Percentiles rank a stretch among this genome's conserved stretches.
Evolutionary conservation across 352 stramenopile genomes (phyloP).

Genomic region (Globisporangium cystogenes): DNA sequence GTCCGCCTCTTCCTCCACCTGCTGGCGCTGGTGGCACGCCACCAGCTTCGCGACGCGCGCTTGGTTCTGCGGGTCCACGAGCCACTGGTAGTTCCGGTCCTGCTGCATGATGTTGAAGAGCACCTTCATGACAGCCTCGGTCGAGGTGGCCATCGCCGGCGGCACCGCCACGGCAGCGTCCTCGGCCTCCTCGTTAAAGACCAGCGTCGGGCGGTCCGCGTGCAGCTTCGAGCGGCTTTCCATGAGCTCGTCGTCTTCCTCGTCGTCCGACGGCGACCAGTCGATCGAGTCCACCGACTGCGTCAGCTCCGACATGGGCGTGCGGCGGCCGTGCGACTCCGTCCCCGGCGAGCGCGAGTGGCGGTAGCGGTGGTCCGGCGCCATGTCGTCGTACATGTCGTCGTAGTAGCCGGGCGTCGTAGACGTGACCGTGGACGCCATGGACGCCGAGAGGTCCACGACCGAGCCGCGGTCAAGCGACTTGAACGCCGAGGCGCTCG

Average conservation of each 20-base stretch:
- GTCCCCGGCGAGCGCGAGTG: slow-evolving; percentile 21
- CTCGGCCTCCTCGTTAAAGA: not conserved
- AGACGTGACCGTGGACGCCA: slow-evolving; percentile 60
- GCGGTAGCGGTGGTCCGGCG: slow-evolving; percentile 25
- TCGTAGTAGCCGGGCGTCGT: slow-evolving; percentile 40
- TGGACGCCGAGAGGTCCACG: slow-evolving; percentile 58
- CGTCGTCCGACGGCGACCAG: slow-evolving; percentile 37
- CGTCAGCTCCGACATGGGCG: slow-evolving; percentile 16
- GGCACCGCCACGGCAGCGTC: not conserved
- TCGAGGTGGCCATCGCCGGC: slow-evolving; percentile 20
- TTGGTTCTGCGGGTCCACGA: slow-evolving; percentile 42
- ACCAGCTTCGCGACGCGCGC: slow-evolving; percentile 44
- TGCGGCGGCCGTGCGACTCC: slow-evolving; percentile 8
- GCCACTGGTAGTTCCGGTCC: slow-evolving; percentile 51
- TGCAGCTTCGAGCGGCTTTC: not conserved
- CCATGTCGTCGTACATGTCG: slow-evolving; percentile 51
- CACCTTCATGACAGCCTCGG: slow-evolving; percentile 52
- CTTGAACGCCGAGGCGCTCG: slow-evolving; percentile 22
- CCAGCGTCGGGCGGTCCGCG: not conserved
- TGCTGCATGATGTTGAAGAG: slow-evolving; percentile 58
- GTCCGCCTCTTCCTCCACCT: not conserved
- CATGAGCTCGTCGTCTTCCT: slow-evolving; percentile 14
- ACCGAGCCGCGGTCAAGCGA: slow-evolving; percentile 18
- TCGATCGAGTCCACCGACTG: slow-evolving; percentile 42
- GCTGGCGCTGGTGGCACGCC: slow-evolving; percentile 34